A percentile compares a stretch with the other conserved stretches of the same genome.
These are phyloP conservation scores for Heritiera littoralis DNA, from an alignment of 345 rosid genomes.

Conservation along the genomic window DNA sequence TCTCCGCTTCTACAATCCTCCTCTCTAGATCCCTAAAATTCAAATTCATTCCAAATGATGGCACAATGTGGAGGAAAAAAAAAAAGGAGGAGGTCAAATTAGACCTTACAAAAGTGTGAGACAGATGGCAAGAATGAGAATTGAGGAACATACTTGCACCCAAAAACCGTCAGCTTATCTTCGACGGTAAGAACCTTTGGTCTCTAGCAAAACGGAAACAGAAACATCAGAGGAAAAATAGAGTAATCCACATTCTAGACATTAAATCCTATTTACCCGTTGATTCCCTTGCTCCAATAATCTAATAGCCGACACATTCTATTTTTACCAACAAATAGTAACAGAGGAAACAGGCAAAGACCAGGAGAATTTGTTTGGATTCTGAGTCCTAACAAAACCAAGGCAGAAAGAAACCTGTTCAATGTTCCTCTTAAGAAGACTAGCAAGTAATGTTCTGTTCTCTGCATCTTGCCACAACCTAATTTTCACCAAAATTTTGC, in stretches of 20 bases:
- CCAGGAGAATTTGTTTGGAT: background rate
- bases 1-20: slow-evolving; percentile 85
- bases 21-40: slow-evolving; percentile 82
- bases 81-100: background rate
- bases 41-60: slow-evolving; percentile 11
- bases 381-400: background rate
- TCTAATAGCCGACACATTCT: background rate
- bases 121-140: slow-evolving; percentile 4
- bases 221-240: slow-evolving; percentile 18
- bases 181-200: slow-evolving; percentile 89
- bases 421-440: slow-evolving; percentile 64
- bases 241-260: background rate
- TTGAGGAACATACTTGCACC: slow-evolving; percentile 79
- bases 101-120: background rate
- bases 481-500: background rate
- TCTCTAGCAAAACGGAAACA: slow-evolving; percentile 48
- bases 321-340: background rate
- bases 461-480: slow-evolving; percentile 99
- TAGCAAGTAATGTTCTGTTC: slow-evolving; percentile 64
- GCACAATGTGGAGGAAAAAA: background rate
- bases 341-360: background rate
- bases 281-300: background rate
- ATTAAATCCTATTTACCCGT: background rate
- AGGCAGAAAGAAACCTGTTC: slow-evolving; percentile 56
- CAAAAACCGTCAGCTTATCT: slow-evolving; percentile 70